Base-by-base conservation (phyloP, 2,329 filamentous ascomycete species). In the Colletotrichum sp. region DNA sequence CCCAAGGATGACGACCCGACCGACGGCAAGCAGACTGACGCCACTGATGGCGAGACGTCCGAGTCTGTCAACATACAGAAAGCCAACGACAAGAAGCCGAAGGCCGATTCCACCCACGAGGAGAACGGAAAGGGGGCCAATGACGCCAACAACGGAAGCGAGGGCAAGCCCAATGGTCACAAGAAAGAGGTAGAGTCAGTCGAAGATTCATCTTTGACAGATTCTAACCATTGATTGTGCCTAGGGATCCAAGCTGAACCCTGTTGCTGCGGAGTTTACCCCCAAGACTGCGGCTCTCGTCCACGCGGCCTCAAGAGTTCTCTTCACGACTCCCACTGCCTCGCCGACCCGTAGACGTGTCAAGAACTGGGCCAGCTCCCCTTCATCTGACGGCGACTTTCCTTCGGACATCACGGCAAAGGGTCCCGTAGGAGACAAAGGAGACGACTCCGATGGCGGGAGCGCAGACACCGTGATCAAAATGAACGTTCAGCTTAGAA, bases 191-290 rank as follows among this genome's bases (percentile, higher is more conserved):
- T 90, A 89, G 84, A 86, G 83, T 84, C 83, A 60, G 74, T 67
- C 62, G 71, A 75, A 76, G 74, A 76, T 70, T 76, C 74, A 24
- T 76, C 74, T 76, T 76, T 71, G 60, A 66, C 74, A 83, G 83
- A 86, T 84, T 84, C 85, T 87, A 82, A 88, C 82, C 81, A 83
- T 80, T 82, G 78, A 75, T 80, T 83, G 78, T 76, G 73, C 56
- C 24, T 82, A 91, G 89, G 87, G 84, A 82, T 88, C 85, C 76
- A 89, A 85, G 79, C 83, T 91, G 79, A 91, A 92, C 82, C 90
- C 90, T 36, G 84, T 87, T 78, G 90, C 90, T 32, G 87, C 88
- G 60, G 87, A 88, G 69, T 92, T 92, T 76, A 91, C 89, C 2
- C 90, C 90, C 64, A 86, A 86, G 69, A 82, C 83, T 18, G 58